Evolutionary conservation across 83 land plant genomes (phyloP), one percentile per base, ranked within the genome.

Genomic region (Picea abies): DNA sequence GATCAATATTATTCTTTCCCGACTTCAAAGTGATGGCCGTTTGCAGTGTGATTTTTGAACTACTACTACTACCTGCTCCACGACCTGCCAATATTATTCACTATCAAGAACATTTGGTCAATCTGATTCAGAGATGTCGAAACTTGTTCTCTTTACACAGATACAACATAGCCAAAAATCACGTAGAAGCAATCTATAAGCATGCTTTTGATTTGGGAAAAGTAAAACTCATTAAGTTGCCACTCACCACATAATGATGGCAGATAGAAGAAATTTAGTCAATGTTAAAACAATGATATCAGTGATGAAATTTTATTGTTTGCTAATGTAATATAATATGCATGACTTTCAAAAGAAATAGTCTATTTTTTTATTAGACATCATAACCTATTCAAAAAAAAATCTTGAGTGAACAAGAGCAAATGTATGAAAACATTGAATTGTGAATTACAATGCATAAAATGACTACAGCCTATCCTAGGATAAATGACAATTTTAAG

Each of bases 1-100:
- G 85, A 82, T 90, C 95, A 78, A 95, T 88, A 47, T 44, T 83
- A 83, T 93, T 93, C 20, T 80, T 88, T 67, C 94, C 95, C 49
- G 85, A 70, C 35, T 37, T 82, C 49, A 95, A 85, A 22, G 79
- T 64, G 61, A 95, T 76, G 5, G 90, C 86, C 11, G 76, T 70
- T 8, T 90, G 88, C 25, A 88, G 23, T 20, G 88, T 44, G 35
- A 93, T 81, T 63, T 86, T 87, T 32, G 86, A 41, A 80, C 85
- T 87, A 25, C 87, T 69, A 67, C 76, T 63, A 44, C 23, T 86
- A 11, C 93, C 93, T 0, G 20, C 72, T 78, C 37, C 83, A 83
- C 84, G 84, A 5, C 95, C 95, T 93, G 75, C 26, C 86, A 79
- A 25, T 32, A 64, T 35, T 5, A 77, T 35, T 76, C 1, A 69